Base-by-base conservation (phyloP, 441 rosid species). In the Biscutella laevigata region DNA sequence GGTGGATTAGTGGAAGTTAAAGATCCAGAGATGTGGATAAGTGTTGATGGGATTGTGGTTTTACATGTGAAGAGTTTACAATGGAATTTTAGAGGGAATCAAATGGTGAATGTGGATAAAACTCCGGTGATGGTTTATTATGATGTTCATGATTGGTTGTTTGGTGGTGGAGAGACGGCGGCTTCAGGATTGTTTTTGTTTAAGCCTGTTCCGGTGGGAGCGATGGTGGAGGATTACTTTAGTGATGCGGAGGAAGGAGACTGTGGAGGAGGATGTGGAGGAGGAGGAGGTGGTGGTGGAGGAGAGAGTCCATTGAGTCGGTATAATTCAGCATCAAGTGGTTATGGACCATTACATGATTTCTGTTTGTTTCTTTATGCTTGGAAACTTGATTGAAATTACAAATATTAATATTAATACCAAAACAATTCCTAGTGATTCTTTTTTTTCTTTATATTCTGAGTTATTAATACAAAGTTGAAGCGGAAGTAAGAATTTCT, bases 81-180 rank as follows among this genome's bases (percentile, higher is more conserved):
- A 29, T 88, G 95, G 95, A 85, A 85, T 29, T 88, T 88, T 26
- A 79, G 89, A 56, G 96, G 96, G 27, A 85, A 85, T 20, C 83
- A 81, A 47, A 78, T 77, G 7, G 75, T 85, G 33, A 47, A 74
- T 52, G 66, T 88, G 2, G 79, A 80, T 12, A 78, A 76, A 65
- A 61, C 76, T 5, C 74, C 81, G 7, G 71, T 88, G 5, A 85
- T 83, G 62, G 84, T 85, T 5, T 85, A 78, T 25, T 88, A 92
- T 73, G 96, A 88, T 61, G 95, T 88, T 25, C 95, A 88, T 57
- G 95, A 88, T 38, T 88, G 92, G 95, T 68, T 88, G 19, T 85
- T 88, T 33, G 76, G 71, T 48, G 59, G 56, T 29, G 45, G 60
- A 0, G 70, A 59, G 7, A 45, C 32, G 4, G 65, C 70, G 1